Base-by-base conservation (phyloP, 257 asterid species). In the Solanum ossicruentum region DNA sequence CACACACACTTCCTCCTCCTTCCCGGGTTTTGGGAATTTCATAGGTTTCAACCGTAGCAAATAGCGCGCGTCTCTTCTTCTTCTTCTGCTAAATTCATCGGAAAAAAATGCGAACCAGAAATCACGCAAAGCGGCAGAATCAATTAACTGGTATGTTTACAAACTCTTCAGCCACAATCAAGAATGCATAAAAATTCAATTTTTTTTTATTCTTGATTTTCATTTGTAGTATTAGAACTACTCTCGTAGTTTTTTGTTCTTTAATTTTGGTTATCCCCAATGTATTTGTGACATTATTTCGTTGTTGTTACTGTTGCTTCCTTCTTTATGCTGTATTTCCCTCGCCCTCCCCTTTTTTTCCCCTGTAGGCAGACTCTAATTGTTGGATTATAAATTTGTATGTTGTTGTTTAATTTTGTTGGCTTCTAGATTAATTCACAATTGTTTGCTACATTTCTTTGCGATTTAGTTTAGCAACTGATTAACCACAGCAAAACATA, bases 51-150 rank as follows among this genome's bases (percentile, higher is more conserved):
- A 49, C 81, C 81, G 81, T 21, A 75, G 8, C 41, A 75, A 67
- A 83, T 28, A 86, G 86, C 85, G 85, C 87, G 88, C 82, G 84
- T 61, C 81, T 55, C 58, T 61, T 51, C 65, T 85, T 54, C 55
- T 32, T 77, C 1, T 20, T 6, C 2, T n/a, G 20, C 45, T 49
- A 70, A 60, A 61, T 82, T 79, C 15, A 82, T 58, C 20, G 67
- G 58, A 16, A 52, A 84, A 65, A 49, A 89, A 94, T 94, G 98
- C 91, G 91, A 87, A 93, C 95, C 49, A 88, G 97, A 89, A 91
- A 87, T 79, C 91, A 88, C 73, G 87, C 94, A 84, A 93, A 86
- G 88, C 87, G 86, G 79, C 86, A 87, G 8, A 89, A 72, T 10
- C 88, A 87, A 63, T 82, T 92, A 86, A 82, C 84, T 39, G 93